Evolutionary conservation across 140 eudicot genomes (phyloP).

Genomic region (Cichorium intybus): DNA sequence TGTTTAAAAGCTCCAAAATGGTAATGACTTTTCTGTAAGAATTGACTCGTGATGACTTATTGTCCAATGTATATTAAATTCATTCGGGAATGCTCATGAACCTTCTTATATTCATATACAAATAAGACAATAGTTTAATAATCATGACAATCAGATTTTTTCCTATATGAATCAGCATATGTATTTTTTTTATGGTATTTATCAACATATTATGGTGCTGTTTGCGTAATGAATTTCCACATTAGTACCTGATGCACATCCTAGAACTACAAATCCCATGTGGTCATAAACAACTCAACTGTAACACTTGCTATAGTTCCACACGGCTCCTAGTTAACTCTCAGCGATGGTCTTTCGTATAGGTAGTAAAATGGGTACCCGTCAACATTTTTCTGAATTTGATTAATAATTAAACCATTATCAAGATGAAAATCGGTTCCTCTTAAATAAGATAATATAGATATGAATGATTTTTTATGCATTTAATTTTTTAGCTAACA

Average conservation of each 20-base stretch:
- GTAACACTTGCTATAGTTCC: no score
- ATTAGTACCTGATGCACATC: not conserved
- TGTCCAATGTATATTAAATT: conserved; percentile 2
- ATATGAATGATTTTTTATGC: no score
- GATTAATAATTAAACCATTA: no score
- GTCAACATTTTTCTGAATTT: no score
- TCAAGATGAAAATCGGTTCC: no score
- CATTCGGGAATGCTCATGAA: conserved; percentile 7
- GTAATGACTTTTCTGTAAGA: not conserved
- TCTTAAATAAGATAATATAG: no score
- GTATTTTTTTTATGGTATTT: not conserved
- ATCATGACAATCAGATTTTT: conserved; percentile 10
- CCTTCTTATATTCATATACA: conserved; percentile 4
- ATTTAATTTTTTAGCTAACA: no score
- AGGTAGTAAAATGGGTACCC: no score
- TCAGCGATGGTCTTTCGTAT: no score
- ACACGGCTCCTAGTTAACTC: no score
- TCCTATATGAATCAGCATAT: not conserved
- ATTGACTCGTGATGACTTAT: conserved; percentile 9
- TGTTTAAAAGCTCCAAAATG: conserved; percentile 5
- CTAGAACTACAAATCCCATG: not conserved
- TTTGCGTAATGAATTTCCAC: not conserved
- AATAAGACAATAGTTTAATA: not conserved
- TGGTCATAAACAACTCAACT: not conserved
- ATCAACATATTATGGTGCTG: conserved; percentile 19